Evolutionary conservation across 345 rosid genomes (phyloP).

Genomic region (Hypericum androsaemum): DNA sequence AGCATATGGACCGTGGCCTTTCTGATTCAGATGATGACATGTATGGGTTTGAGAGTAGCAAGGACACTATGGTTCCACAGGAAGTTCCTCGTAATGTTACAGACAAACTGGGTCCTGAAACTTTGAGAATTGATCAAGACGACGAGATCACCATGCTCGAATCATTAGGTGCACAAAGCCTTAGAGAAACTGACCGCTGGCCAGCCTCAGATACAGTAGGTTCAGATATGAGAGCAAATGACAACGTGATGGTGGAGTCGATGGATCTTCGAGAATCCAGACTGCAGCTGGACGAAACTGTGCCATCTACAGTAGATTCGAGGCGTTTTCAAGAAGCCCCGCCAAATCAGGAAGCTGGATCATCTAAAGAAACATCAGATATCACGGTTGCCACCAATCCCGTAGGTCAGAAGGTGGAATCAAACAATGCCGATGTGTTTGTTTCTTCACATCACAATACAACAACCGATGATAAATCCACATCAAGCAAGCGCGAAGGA

Average conservation of each 20-base stretch:
- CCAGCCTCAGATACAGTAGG: slow-evolving; percentile 16
- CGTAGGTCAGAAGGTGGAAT: slow-evolving; percentile 6
- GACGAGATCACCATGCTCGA: slow-evolving; percentile 11
- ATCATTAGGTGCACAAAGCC: slow-evolving; percentile 15
- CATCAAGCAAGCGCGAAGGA: slow-evolving; percentile 10
- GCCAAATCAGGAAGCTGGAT: slow-evolving; percentile 13
- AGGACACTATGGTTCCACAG: slow-evolving; percentile 14
- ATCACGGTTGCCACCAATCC: slow-evolving; percentile 9
- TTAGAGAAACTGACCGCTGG: slow-evolving; percentile 16
- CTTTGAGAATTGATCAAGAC: slow-evolving; percentile 3
- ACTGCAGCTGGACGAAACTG: slow-evolving; percentile 6
- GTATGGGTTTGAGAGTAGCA: slow-evolving; percentile 26
- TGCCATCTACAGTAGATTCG: no score
- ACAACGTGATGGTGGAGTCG: slow-evolving; percentile 22
- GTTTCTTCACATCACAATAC: slow-evolving; percentile 5
- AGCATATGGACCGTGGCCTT: slow-evolving; percentile 12
- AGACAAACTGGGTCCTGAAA: slow-evolving; percentile 10
- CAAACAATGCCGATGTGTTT: not conserved
- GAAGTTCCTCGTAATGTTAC: slow-evolving; percentile 13
- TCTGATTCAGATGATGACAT: slow-evolving; percentile 34
- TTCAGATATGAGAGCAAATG: slow-evolving; percentile 11
- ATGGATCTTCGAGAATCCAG: slow-evolving; percentile 19
- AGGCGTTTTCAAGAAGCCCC: no score
- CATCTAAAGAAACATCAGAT: slow-evolving; percentile 16
- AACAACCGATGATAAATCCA: slow-evolving; percentile 8